These are phyloP conservation scores for Verruconis gallopava DNA, from an alignment of 2,329 filamentous ascomycete genomes.

Conservation along the genomic window DNA sequence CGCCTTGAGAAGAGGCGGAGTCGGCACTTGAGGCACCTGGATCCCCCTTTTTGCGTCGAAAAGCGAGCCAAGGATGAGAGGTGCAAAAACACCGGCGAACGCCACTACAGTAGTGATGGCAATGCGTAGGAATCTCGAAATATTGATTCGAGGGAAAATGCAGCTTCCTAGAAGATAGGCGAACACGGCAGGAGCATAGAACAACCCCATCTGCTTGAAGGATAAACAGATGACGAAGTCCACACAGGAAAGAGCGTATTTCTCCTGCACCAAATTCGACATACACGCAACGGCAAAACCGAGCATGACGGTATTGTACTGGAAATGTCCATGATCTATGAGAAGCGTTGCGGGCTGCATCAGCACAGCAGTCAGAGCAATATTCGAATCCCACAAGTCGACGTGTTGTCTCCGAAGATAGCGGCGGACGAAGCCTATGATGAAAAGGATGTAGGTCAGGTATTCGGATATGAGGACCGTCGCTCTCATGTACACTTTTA, in stretches of 20 bases:
- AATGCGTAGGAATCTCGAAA: constrained; percentile 59
- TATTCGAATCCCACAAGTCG: constrained; percentile 66
- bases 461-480: constrained; percentile 88
- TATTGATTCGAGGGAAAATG: constrained; percentile 57
- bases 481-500: constrained; percentile 94
- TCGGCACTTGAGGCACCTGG: constrained; percentile 42
- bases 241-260: constrained; percentile 76
- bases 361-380: constrained; percentile 78
- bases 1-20: constrained; percentile 50
- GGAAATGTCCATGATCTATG: constrained; percentile 91
- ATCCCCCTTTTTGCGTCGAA: constrained; percentile 54
- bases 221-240: constrained; percentile 91
- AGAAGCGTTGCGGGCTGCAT: constrained; percentile 86
- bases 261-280: constrained; percentile 75
- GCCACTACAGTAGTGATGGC: constrained; percentile 57
- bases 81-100: constrained; percentile 63
- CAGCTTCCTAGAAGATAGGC: constrained; percentile 82
- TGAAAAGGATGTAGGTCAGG: constrained; percentile 72
- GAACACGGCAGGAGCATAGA: constrained; percentile 89
- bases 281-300: constrained; percentile 77
- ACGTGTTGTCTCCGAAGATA: constrained; percentile 66
- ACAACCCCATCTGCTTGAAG: constrained; percentile 99
- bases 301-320: constrained; percentile 98
- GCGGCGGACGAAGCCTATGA: constrained; percentile 72
- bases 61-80: constrained; percentile 58